Evolutionary conservation across 1,284 basidiomycete genomes (phyloP), one percentile per base, ranked within the genome.

Genomic region (Fomitopsis pinicola): DNA sequence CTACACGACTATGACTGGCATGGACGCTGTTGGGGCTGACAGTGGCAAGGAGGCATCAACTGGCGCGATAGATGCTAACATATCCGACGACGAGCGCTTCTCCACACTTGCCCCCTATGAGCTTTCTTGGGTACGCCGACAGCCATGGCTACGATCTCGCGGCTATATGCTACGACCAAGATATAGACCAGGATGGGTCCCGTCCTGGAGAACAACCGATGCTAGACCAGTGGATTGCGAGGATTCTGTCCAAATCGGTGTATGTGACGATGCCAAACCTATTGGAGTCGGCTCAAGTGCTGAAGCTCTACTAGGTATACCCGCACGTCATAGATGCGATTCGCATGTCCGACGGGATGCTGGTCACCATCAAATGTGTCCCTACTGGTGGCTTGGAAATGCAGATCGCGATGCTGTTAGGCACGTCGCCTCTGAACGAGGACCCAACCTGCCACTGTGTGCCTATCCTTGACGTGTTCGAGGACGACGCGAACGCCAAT

Each of bases 381-480:
- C 1, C 3, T 2, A 68, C 61, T 0, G 50, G 36, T 1, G 63
- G 67, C 8, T 3, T 58, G 4, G 72, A 76, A 59, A 44, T 67
- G 3, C 26, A 33, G 0, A 72, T 75, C 3, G 64, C 65, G 2
- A 36, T 15, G 9, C 64, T 58, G 17, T 58, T 74, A 4, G 65
- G 64, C 1, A 52, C 53, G 1, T 35, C 50, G 3, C 59, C 58
- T 5, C 28, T 68, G 0, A 44, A 59, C 0, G 26, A 63, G 1
- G 71, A 76, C 36, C 66, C 70, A 0, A 30, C 58, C 5, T 76
- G 76, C 42, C 75, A 73, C 54, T 70, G 67, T 33, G 67, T 68
- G 1, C 72, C 69, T 1, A 26, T 76, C 6, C 57, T 73, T 28
- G 72, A 73, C 1, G 50, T 63, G 0, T 59, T 75, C 0, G 33